Conservation (phyloP, 208 protist species). For the Ichthyophonus hoferi region DNA sequence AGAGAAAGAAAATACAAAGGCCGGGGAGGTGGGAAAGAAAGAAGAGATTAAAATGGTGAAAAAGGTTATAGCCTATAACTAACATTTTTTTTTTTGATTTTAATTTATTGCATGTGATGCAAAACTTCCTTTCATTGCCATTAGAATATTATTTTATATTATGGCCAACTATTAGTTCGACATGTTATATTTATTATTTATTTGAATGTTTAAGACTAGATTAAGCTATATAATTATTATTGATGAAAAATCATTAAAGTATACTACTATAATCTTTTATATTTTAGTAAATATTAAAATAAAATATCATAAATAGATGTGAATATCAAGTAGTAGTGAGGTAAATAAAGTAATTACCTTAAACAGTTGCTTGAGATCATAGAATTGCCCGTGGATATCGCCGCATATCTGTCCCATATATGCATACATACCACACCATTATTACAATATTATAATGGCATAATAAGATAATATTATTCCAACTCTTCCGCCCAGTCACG, state of each 20-base stretch:
- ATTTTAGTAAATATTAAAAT: neutral
- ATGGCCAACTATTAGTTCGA: no score
- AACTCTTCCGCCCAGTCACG: no score
- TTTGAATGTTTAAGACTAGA: neutral
- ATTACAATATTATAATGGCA: neutral
- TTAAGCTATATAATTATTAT: neutral
- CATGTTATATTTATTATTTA: no score
- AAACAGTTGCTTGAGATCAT: conserved; percentile 96
- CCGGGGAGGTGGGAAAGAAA: no score
- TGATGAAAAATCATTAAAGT: neutral
- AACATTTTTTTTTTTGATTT: no score
- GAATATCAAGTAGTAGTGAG: neutral
- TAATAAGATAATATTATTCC: no score
- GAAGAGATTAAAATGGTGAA: no score
- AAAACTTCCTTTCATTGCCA: no score
- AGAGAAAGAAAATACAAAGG: no score
- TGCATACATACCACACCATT: neutral
- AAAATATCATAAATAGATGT: neutral
- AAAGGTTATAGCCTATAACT: no score
- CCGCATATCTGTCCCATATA: conserved; percentile 56
- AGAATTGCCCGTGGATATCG: conserved; percentile 75
- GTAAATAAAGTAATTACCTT: conserved; percentile 40
- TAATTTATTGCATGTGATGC: no score
- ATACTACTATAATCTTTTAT: neutral
- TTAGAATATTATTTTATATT: no score